These are phyloP conservation scores for Calcarisporium arbuscula DNA, from an alignment of 2,329 filamentous ascomycete species.

Conservation along the genomic window DNA sequence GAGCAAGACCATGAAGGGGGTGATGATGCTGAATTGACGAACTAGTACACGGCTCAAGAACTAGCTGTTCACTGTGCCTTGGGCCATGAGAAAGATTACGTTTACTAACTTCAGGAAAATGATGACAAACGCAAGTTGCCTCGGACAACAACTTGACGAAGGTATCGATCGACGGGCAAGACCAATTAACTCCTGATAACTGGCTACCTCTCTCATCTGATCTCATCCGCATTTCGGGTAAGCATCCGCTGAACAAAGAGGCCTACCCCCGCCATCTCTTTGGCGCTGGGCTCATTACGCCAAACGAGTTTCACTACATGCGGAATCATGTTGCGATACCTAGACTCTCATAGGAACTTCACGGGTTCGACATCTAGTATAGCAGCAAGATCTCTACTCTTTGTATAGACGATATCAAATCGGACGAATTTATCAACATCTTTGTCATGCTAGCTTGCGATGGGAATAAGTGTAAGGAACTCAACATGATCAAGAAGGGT, in stretches of 20 bases:
- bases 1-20: slow-evolving; percentile 9
- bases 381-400: slow-evolving; percentile 27
- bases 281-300: slow-evolving; percentile 42
- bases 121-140: slow-evolving; percentile 20
- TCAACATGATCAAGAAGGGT: slow-evolving; percentile 42
- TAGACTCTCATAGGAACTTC: slow-evolving; percentile 40
- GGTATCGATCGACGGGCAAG: slow-evolving; percentile 19
- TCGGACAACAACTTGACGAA: slow-evolving; percentile 13
- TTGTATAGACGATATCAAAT: slow-evolving; percentile 36
- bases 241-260: slow-evolving; percentile 47
- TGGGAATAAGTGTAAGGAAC: slow-evolving; percentile 43
- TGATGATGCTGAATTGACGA: slow-evolving; percentile 8
- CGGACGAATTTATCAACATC: slow-evolving; percentile 40
- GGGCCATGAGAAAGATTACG: slow-evolving; percentile 36
- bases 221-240: slow-evolving; percentile 44
- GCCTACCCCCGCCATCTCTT: slow-evolving; percentile 33
- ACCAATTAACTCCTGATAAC: slow-evolving; percentile 46
- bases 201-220: slow-evolving; percentile 42
- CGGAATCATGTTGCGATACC: slow-evolving; percentile 50
- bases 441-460: slow-evolving; percentile 41
- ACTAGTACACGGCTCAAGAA: slow-evolving; percentile 32
- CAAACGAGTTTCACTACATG: slow-evolving; percentile 44
- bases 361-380: slow-evolving; percentile 37
- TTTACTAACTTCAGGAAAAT: slow-evolving; percentile 32
- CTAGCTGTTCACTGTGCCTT: slow-evolving; percentile 33